Evolutionary conservation across 148 eudicot genomes (phyloP).

Genomic region (Rheum nobile): DNA sequence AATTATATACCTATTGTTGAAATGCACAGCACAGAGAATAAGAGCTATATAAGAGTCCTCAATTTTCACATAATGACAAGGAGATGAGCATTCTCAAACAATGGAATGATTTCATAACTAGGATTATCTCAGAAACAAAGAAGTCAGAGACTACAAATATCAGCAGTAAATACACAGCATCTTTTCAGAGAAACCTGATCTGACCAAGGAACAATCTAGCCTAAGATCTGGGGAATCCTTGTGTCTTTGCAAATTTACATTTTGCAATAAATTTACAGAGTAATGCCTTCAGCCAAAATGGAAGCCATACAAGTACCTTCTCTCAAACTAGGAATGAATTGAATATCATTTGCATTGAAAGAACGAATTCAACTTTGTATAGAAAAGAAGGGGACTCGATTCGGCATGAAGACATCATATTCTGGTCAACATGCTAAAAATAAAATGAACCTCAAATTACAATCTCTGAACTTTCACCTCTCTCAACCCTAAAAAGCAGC

Average conservation of each 20-base stretch:
- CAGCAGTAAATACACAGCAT: background rate
- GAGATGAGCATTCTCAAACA: background rate
- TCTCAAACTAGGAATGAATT: background rate
- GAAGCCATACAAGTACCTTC: background rate
- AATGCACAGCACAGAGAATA: background rate
- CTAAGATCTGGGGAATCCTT: background rate
- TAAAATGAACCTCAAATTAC: background rate
- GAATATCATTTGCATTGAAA: background rate
- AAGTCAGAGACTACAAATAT: background rate
- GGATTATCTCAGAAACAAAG: background rate
- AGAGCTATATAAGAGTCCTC: background rate
- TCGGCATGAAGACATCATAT: background rate
- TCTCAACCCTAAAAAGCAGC: constrained; percentile 1
- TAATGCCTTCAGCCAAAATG: background rate
- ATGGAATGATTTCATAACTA: background rate
- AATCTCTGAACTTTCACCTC: background rate
- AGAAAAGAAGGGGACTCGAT: background rate
- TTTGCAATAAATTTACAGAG: background rate
- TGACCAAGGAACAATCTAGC: background rate
- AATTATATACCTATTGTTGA: background rate
- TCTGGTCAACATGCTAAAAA: background rate
- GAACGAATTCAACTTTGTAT: background rate
- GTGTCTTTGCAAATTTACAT: background rate
- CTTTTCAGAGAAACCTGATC: background rate
- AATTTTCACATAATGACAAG: background rate